phyloP scores from a whole-genome alignment of 441 rosid species.

The Populus tomentosa region DNA sequence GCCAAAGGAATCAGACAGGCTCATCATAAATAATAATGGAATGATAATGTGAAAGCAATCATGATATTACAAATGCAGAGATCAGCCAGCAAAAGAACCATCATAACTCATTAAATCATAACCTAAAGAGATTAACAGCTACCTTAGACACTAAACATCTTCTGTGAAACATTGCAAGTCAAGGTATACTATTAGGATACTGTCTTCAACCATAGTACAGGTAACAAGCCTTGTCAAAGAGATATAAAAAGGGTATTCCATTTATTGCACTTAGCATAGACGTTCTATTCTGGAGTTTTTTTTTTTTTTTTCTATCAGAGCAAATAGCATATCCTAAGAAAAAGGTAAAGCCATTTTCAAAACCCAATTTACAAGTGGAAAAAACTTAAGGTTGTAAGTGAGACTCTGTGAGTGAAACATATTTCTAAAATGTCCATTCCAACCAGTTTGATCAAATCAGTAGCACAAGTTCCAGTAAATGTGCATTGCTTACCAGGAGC shows the following conservation, averaged over 20 bases:
- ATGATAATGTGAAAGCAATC: neutral
- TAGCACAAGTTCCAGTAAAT: constrained; percentile 2
- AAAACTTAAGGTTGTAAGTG: neutral
- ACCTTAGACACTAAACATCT: neutral
- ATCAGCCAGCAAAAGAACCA: constrained; percentile 5
- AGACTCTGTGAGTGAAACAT: neutral
- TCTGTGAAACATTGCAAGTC: neutral
- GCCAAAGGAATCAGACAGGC: constrained; percentile 20
- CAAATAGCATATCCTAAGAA: neutral
- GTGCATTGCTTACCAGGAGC: constrained; percentile 77
- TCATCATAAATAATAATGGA: constrained; percentile 8
- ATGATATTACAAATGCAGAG: neutral
- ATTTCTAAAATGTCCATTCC: neutral
- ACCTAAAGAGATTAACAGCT: constrained; percentile 5
- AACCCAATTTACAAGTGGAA: neutral
- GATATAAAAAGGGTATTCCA: neutral
- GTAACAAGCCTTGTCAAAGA: neutral
- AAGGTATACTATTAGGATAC: neutral
- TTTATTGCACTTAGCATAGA: neutral
- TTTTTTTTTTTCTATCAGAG: neutral
- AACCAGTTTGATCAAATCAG: constrained; percentile 2
- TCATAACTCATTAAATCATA: neutral
- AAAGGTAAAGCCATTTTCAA: neutral
- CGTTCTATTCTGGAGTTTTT: neutral
- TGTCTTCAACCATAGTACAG: neutral